Conservation (phyloP, 371 early-diverging fungal species). For the Mortierella sp. region DNA sequence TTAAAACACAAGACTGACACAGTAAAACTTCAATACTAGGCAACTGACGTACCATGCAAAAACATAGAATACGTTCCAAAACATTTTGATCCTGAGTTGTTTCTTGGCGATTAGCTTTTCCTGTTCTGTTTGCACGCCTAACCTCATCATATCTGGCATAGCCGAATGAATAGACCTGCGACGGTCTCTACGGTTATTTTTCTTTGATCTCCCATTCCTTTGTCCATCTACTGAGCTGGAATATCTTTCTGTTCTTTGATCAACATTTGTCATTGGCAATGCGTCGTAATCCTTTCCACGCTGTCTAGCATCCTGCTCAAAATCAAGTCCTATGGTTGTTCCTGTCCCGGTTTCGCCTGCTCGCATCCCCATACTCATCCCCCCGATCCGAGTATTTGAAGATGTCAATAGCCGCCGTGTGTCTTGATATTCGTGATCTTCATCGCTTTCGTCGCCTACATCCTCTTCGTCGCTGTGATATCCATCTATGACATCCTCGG, state of each 20-base stretch:
- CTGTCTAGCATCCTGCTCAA: constrained; percentile 23
- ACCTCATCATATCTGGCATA: constrained; percentile 10
- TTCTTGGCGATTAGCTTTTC: constrained; percentile 33
- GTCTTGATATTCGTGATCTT: constrained; percentile 6
- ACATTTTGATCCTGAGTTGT: constrained; percentile 39
- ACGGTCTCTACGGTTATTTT: neutral
- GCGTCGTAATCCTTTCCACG: constrained; percentile 17
- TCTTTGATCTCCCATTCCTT: constrained; percentile 11
- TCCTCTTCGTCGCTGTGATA: constrained; percentile 26
- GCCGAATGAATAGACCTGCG: constrained; percentile 8
- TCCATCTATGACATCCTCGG: constrained; percentile 6
- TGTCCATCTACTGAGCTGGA: neutral
- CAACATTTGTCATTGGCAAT: constrained; percentile 25
- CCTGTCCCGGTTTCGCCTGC: constrained; percentile 55
- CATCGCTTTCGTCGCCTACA: constrained; percentile 2
- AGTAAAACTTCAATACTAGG: neutral
- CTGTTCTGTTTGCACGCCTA: constrained; percentile 30
- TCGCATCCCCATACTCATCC: constrained; percentile 49
- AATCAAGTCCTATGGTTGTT: constrained; percentile 46
- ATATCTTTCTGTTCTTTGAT: neutral
- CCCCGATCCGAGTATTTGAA: constrained; percentile 35
- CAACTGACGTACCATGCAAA: constrained; percentile 39
- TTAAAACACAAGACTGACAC: constrained; percentile 5
- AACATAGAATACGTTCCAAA: constrained; percentile 49
- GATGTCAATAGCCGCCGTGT: constrained; percentile 23